Evolutionary conservation across 257 asterid genomes (phyloP).

Genomic region (Capsicum pubescens): DNA sequence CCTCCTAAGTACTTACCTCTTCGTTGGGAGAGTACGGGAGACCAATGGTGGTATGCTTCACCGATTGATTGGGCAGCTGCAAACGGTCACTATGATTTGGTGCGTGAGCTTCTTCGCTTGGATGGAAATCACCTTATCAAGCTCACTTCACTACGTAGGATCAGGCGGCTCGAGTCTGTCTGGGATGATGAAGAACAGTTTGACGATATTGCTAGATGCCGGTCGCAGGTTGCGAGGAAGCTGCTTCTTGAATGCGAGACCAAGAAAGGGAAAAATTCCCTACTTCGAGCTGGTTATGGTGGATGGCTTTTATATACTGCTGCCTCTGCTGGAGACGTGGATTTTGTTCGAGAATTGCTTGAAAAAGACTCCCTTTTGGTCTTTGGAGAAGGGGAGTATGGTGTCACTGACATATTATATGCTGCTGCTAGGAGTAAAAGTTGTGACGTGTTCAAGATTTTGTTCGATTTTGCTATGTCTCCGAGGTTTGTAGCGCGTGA

Average conservation of each 20-base stretch:
- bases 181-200: conserved; percentile 97
- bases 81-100: conserved; percentile 90
- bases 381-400: conserved; percentile 92
- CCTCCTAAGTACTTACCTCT: conserved; percentile 80
- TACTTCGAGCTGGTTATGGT: conserved; percentile 78
- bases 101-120: conserved; percentile 85
- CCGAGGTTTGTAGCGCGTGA: conserved; percentile 54
- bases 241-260: conserved; percentile 62
- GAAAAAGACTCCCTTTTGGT: conserved; percentile 79
- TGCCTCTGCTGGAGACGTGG: conserved; percentile 90
- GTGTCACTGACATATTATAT: conserved; percentile 82
- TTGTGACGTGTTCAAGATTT: conserved; percentile 56
- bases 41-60: conserved; percentile 99
- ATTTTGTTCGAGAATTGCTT: conserved; percentile 68
- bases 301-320: conserved; percentile 95
- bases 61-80: conserved; percentile 99
- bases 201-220: conserved; percentile 71
- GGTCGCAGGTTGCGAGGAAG: conserved; percentile 65
- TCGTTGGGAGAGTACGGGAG: conserved; percentile 98
- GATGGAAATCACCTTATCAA: conserved; percentile 89
- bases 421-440: conserved; percentile 86
- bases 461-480: conserved; percentile 65
- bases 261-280: conserved; percentile 65
- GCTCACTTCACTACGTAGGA: conserved; percentile 80
- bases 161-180: conserved; percentile 88